Conservation (phyloP, 495 filamentous ascomycete genomes). For the Penicillium silybi region DNA sequence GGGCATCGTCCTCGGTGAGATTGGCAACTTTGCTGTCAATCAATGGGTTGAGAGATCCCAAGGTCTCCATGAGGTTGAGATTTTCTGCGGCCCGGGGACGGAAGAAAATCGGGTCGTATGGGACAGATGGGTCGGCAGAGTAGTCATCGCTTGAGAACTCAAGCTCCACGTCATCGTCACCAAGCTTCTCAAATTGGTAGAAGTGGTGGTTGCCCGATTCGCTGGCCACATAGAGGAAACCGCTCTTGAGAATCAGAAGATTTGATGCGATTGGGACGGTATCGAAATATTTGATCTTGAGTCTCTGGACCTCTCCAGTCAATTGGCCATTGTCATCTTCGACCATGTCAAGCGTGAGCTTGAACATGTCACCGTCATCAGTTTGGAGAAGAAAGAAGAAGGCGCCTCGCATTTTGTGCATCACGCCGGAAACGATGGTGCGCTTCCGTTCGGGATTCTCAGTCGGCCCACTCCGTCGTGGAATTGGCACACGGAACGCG, state of each 20-base stretch:
- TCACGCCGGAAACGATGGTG: slow-evolving; percentile 79
- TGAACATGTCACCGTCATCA: slow-evolving; percentile 96
- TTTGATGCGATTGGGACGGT: slow-evolving; percentile 85
- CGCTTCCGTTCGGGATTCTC: slow-evolving; percentile 93
- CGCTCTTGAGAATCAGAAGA: slow-evolving; percentile 90
- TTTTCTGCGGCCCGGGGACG: slow-evolving; percentile 75
- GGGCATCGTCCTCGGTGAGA: slow-evolving; percentile 83
- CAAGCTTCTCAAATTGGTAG: slow-evolving; percentile 95
- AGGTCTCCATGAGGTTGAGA: slow-evolving; percentile 76
- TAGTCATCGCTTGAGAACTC: slow-evolving; percentile 82
- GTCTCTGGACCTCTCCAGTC: slow-evolving; percentile 70
- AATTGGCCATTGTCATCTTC: slow-evolving; percentile 74
- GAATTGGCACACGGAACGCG: slow-evolving; percentile 84
- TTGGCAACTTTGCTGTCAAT: slow-evolving; percentile 89
- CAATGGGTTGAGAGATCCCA: slow-evolving; percentile 86
- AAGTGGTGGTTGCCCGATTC: slow-evolving; percentile 92
- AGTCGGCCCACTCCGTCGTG: slow-evolving; percentile 75
- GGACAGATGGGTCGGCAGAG: slow-evolving; percentile 63
- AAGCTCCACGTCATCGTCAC: slow-evolving; percentile 88
- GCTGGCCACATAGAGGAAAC: slow-evolving; percentile 89
- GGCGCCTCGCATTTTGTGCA: slow-evolving; percentile 95
- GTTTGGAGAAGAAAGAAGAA: slow-evolving; percentile 97
- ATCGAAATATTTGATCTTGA: slow-evolving; percentile 98
- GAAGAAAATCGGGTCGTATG: slow-evolving; percentile 78
- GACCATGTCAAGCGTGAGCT: slow-evolving; percentile 86